Evolutionary conservation across 2,329 filamentous ascomycete species (phyloP).

Genomic region (Clonostachys rosea): DNA sequence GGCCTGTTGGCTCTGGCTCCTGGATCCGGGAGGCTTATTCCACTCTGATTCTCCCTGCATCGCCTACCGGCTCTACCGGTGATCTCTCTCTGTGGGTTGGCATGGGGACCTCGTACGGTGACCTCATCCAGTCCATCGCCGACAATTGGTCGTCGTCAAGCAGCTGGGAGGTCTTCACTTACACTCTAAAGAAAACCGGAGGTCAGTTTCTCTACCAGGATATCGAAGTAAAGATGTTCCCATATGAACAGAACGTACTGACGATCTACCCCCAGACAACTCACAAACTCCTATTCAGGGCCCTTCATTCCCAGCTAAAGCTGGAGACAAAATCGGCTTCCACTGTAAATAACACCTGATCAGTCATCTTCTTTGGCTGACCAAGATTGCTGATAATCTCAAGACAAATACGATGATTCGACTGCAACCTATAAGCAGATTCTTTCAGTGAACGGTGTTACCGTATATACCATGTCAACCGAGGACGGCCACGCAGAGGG

Average conservation of each 20-base stretch:
- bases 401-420: no score
- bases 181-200: slow-evolving; percentile 29
- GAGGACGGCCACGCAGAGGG: slow-evolving; percentile 32
- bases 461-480: slow-evolving; percentile 36
- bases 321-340: no score
- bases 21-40: slow-evolving; percentile 37
- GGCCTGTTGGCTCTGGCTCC: slow-evolving; percentile 27
- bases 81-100: slow-evolving; percentile 40
- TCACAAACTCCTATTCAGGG: no score
- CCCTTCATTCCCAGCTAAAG: no score
- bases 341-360: no score
- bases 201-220: slow-evolving; percentile 1
- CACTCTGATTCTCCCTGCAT: slow-evolving; percentile 33
- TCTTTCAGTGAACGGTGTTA: no score
- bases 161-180: slow-evolving; percentile 34
- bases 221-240: no score
- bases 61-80: slow-evolving; percentile 26
- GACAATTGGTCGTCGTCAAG: slow-evolving; percentile 17
- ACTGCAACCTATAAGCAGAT: no score
- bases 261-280: no score
- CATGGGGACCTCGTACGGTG: slow-evolving; percentile 38
- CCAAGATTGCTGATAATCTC: no score
- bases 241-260: no score
- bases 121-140: slow-evolving; percentile 40
- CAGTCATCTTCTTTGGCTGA: no score